Evolutionary conservation across 139 green algal species (phyloP), one percentile per base, ranked within the genome.

Genomic region (Medakamo hakoo): DNA sequence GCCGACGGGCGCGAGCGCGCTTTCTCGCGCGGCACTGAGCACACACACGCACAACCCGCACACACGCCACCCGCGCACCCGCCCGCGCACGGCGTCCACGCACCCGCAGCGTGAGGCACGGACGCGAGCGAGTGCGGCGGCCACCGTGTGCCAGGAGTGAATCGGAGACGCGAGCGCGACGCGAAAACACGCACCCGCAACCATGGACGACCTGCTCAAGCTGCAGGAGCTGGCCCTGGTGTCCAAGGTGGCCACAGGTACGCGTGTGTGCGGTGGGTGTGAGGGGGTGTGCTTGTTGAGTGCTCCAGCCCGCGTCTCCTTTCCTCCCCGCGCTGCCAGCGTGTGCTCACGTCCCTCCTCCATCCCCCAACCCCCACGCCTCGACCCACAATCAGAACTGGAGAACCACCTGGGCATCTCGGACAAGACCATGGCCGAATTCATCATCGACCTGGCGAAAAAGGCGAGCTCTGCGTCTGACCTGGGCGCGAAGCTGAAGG

Each of bases 361-460:
- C 9, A 29, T 32, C 28, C 49, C 21, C 29, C 59, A 2, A 1
- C 9, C 27, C 19, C 28, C 14, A 24, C 59, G 14, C 28, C 4
- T 63, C 19, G 22, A 27, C 23, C 2, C 18, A 9, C 5, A 22
- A 71, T 55, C 78, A 91, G 91, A 98, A 77, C 73, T 98, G 29
- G 91, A 98, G 66, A 89, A 84, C 30, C 84, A 97, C 69, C 59
- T 95, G n/a, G 86, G 89, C 16, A 81, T 98, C 19, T 83, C 78
- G 4, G 92, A 98, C 68, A 96, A 94, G 72, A 90, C 86, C 3
- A 72, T 98, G 9, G 80, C 91, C 3, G 92, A 98, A 76, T 98
- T 98, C 59, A 80, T 98, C 2, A 86, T 98, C 27, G 84, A 95
- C 30, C 74, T 89, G 3, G 77, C 84, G 24, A 80, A 80, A 30